Conservation (phyloP, 1,284 basidiomycete genomes). For the Leccinum variabile region DNA sequence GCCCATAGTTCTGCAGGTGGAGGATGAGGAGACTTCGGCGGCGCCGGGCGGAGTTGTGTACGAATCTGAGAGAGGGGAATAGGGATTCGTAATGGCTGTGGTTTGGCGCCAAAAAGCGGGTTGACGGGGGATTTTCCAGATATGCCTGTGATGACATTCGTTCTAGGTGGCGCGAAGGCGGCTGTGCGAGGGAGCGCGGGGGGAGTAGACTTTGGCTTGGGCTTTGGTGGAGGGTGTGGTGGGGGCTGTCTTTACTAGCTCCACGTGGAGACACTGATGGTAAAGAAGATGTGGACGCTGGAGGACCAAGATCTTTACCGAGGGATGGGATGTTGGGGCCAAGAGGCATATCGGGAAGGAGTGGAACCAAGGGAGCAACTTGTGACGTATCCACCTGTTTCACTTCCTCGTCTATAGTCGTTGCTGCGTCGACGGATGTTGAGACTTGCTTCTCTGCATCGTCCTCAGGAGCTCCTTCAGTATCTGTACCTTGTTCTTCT, state of each 20-base stretch:
- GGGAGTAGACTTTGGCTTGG: constrained; percentile 20
- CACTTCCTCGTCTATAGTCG: neutral
- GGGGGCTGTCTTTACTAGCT: constrained; percentile 21
- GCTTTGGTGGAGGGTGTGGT: constrained; percentile 26
- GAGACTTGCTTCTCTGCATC: constrained; percentile 3
- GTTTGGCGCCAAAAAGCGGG: constrained; percentile 24
- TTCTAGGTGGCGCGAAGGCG: constrained; percentile 20
- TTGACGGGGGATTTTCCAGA: constrained; percentile 31
- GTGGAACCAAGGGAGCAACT: constrained; percentile 6
- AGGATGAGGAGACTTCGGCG: constrained; percentile 22
- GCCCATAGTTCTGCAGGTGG: constrained; percentile 7
- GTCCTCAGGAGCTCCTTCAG: neutral
- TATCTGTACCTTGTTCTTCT: neutral
- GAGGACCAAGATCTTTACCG: constrained; percentile 13
- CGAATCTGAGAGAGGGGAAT: constrained; percentile 33
- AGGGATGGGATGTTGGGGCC: constrained; percentile 11
- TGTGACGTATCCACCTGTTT: neutral
- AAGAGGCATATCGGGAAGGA: constrained; percentile 14
- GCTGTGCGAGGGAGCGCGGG: constrained; percentile 8
- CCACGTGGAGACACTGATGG: constrained; percentile 8
- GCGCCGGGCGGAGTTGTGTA: constrained; percentile 32
- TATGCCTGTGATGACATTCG: constrained; percentile 26
- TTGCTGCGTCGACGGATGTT: neutral
- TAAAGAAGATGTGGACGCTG: constrained; percentile 4
- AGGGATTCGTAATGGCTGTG: constrained; percentile 31